Conservation (phyloP, 2,329 filamentous ascomycete species). For the Dactylellina haptotyla region DNA sequence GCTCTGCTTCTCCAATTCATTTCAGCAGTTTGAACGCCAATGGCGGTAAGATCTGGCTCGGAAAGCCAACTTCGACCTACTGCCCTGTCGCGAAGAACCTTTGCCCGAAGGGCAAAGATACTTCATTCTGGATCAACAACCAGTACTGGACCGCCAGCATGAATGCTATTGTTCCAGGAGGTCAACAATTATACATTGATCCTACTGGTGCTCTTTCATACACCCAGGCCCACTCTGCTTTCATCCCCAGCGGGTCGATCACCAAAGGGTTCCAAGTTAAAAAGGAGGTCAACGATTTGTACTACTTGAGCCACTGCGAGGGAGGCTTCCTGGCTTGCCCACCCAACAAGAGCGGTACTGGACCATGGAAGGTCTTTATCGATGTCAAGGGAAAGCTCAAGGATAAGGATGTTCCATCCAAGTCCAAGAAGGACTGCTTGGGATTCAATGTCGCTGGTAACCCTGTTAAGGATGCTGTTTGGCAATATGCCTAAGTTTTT, state of each 20-base stretch:
- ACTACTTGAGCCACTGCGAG: conserved; percentile 60
- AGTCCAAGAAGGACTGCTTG: conserved; percentile 40
- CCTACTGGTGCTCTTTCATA: conserved; percentile 68
- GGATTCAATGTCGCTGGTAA: conserved; percentile 30
- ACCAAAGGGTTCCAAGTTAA: conserved; percentile 64
- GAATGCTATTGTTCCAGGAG: conserved; percentile 70
- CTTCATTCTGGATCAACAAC: conserved; percentile 63
- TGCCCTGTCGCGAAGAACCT: conserved; percentile 62
- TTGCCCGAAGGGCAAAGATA: conserved; percentile 66
- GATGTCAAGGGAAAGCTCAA: conserved; percentile 58
- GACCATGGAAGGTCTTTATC: conserved; percentile 63
- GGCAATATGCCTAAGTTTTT: conserved; percentile 37
- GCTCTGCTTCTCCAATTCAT: conserved; percentile 66
- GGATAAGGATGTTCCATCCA: conserved; percentile 40
- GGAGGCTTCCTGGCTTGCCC: conserved; percentile 64
- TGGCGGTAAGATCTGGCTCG: conserved; percentile 66
- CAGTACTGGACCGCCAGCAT: conserved; percentile 58
- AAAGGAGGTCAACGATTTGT: conserved; percentile 58
- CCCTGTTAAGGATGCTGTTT: conserved; percentile 14
- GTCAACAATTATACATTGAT: conserved; percentile 71
- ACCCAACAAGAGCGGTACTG: conserved; percentile 46
- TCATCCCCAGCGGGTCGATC: conserved; percentile 66
- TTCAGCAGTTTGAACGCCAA: conserved; percentile 64
- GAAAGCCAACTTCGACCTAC: conserved; percentile 64
- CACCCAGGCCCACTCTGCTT: conserved; percentile 68